Base-by-base conservation (phyloP, 371 early-diverging fungal genomes). In the Mortierella polycephala region DNA sequence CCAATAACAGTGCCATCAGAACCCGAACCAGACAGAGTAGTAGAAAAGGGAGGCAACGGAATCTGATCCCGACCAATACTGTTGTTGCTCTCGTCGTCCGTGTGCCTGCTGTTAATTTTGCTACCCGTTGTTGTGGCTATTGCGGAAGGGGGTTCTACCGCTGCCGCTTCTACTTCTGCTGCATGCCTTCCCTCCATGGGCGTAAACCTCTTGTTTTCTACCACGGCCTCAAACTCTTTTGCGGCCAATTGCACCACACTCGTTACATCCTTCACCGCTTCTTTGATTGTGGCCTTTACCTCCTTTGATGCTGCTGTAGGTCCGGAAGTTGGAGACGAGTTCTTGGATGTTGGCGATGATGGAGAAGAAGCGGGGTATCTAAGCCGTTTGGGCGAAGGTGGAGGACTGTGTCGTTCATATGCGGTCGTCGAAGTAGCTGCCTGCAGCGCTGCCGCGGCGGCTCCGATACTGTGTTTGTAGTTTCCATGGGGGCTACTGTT, bases 361-460 rank as follows among this genome's bases (percentile, higher is more conserved):
- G 49, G n/a, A 18, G 51, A 4, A 18, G 51, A 51, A 10, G 51
- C 20, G 8, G 13, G 20, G n/a, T 60, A 49, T 49, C 46, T 46
- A 49, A 60, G 60, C 40, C 49, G 60, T 39, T 49, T 57, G 57
- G 65, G 50, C 21, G 46, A 41, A 12, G 60, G 56, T 14, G 65
- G 63, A 23, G 69, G 57, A 16, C 37, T 63, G 45, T 45, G 51
- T 20, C 51, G 51, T 10, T 51, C 51, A 51, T 18, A 51, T 10
- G 51, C 47, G 47, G 39, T 45, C 9, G 55, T 47, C 4, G 61
- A 37, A 4, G 64, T 74, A 14, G 74, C 74, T 14, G 68, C 68
- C 5, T 74, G 74, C 39, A 74, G 46, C 5, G 74, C 74, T 6
- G 68, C 68, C 21, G 63, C 63, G 0, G 74, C 60, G 5, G 60